Evolutionary conservation across 176 grass and related monocot genomes (phyloP).

Genomic region (Hordeum marinum): DNA sequence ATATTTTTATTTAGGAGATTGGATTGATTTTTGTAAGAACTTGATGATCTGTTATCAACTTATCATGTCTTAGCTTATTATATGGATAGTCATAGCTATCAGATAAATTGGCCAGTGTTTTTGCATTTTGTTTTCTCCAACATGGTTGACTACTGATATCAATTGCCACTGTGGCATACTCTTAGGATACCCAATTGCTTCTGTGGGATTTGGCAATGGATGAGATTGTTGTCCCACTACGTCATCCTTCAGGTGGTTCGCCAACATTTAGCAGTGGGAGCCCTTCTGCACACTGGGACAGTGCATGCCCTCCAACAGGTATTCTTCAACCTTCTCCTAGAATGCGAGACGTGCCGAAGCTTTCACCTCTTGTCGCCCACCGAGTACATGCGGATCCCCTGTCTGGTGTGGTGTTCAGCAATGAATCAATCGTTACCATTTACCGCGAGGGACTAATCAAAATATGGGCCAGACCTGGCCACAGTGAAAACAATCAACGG

Average conservation of each 20-base stretch:
- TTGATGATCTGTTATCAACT: neutral
- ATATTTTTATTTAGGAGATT: neutral
- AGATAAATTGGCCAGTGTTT: neutral
- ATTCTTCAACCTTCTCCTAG: constrained; percentile 78
- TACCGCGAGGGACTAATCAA: constrained; percentile 83
- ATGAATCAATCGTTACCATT: constrained; percentile 66
- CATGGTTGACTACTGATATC: neutral
- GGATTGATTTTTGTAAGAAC: neutral
- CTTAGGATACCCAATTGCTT: constrained; percentile 79
- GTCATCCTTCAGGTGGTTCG: constrained; percentile 61
- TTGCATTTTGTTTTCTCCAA: neutral
- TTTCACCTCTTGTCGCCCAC: constrained; percentile 79
- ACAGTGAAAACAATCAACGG: constrained; percentile 42
- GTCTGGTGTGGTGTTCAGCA: constrained; percentile 73
- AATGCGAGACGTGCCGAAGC: constrained; percentile 83
- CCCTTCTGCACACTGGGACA: constrained; percentile 85
- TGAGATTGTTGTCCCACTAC: constrained; percentile 88
- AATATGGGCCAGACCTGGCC: constrained; percentile 69
- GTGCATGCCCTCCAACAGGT: constrained; percentile 48
- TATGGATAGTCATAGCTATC: neutral
- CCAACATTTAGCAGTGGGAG: constrained; percentile 74
- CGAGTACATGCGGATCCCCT: constrained; percentile 72
- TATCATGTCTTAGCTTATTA: neutral
- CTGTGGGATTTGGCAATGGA: constrained; percentile 88
- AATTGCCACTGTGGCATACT: neutral